These are phyloP conservation scores for Myriangium duriaei DNA, from an alignment of 2,329 filamentous ascomycete species.

Conservation along the genomic window DNA sequence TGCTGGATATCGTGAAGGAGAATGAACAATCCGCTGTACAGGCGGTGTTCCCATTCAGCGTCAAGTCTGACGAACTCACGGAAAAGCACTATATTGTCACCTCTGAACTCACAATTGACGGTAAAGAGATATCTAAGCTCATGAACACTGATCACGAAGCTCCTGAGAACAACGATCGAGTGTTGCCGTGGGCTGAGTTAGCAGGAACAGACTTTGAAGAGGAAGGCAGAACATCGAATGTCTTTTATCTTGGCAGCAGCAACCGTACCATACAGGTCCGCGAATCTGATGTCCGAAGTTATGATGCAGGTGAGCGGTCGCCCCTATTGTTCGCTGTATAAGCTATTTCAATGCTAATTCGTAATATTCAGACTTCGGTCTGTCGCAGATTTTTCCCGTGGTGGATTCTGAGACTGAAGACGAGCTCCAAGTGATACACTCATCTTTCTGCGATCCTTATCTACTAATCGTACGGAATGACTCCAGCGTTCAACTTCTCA, in stretches of 20 bases:
- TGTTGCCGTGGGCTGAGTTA: constrained; percentile 33
- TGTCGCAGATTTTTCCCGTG: constrained; percentile 86
- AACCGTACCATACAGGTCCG: constrained; percentile 79
- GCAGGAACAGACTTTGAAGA: constrained; percentile 83
- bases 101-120: constrained; percentile 52
- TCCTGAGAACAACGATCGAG: constrained; percentile 43
- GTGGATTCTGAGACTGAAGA: constrained; percentile 78
- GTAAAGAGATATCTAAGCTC: constrained; percentile 65
- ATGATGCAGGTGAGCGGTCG: constrained; percentile 62
- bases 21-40: constrained; percentile 62
- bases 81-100: constrained; percentile 74
- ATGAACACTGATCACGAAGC: constrained; percentile 44
- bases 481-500: constrained; percentile 62
- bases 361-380: constrained; percentile 53
- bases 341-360: constrained; percentile 10
- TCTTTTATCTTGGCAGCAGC: constrained; percentile 68
- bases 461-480: constrained; percentile 75
- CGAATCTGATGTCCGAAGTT: constrained; percentile 75
- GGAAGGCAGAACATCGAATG: constrained; percentile 74
- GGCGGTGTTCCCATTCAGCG: constrained; percentile 65
- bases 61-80: constrained; percentile 19
- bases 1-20: constrained; percentile 56
- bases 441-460: constrained; percentile 79
- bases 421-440: constrained; percentile 64
- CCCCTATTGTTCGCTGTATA: constrained; percentile 9